A percentile compares a stretch with the other conserved stretches of the same genome.
Conservation (phyloP, 306 rosid genomes). For the Dalbergia oliveri region DNA sequence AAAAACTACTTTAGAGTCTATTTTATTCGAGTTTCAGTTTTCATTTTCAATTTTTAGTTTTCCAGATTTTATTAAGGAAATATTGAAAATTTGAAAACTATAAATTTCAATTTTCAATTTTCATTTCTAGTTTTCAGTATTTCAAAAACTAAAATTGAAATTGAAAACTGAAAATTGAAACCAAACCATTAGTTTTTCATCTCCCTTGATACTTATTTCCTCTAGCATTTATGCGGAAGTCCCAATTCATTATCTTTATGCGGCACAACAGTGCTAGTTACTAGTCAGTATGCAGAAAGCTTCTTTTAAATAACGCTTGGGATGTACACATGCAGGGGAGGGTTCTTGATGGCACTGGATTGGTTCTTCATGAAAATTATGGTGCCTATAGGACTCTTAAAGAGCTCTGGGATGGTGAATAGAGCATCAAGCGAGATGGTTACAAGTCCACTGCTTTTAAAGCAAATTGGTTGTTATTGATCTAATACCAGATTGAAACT, state of each 20-base stretch:
- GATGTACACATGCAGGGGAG: slow-evolving; percentile 55
- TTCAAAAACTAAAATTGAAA: too few relatives aligned
- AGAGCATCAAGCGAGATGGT: slow-evolving; percentile 15
- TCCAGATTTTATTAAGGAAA: too few relatives aligned
- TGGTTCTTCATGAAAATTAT: slow-evolving; percentile 43
- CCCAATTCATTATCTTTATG: not conserved
- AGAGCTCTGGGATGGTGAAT: slow-evolving; percentile 64
- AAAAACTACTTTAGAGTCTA: not conserved
- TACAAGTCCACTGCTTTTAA: not conserved
- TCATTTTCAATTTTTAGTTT: too few relatives aligned
- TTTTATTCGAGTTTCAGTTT: too few relatives aligned
- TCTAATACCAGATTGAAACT: not conserved
- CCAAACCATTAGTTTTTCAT: not conserved
- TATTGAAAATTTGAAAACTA: too few relatives aligned
- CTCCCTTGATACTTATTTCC: slow-evolving; percentile 38
- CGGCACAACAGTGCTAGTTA: not conserved
- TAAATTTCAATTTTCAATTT: too few relatives aligned
- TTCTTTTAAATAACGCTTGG: not conserved
- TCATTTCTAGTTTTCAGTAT: too few relatives aligned
- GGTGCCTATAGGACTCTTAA: slow-evolving; percentile 55
- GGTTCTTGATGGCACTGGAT: slow-evolving; percentile 42
- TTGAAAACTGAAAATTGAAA: too few relatives aligned
- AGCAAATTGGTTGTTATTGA: not conserved
- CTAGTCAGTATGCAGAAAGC: not conserved
- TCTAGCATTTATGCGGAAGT: not conserved